Evolutionary conservation across 352 stramenopile species (phyloP).

Genomic region (Phytophthora podocarpi): DNA sequence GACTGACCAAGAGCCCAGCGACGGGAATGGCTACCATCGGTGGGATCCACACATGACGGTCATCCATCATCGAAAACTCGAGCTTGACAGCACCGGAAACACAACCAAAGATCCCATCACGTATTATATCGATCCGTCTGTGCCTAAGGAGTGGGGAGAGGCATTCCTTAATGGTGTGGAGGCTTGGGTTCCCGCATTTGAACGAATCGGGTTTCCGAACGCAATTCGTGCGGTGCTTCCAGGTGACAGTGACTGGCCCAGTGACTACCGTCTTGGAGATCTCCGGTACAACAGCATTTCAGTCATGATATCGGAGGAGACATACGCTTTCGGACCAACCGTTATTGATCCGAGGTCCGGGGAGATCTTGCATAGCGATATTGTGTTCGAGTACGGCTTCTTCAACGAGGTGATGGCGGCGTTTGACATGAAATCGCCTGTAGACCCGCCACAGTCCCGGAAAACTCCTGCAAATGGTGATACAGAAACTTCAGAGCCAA

Average conservation of each 20-base stretch:
- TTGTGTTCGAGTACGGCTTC: constrained; percentile 88
- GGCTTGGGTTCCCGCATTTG: constrained; percentile 83
- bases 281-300: constrained; percentile 89
- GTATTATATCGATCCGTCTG: constrained; percentile 87
- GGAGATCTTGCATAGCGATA: constrained; percentile 89
- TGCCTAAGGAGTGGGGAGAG: constrained; percentile 67
- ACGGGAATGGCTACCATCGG: constrained; percentile 47
- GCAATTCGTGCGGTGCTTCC: constrained; percentile 76
- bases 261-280: constrained; percentile 84
- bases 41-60: constrained; percentile 65
- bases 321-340: constrained; percentile 68
- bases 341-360: constrained; percentile 81
- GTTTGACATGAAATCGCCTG: constrained; percentile 54
- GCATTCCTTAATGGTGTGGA: constrained; percentile 67
- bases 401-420: constrained; percentile 69
- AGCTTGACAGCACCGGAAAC: constrained; percentile 41
- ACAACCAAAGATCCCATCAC: constrained; percentile 58
- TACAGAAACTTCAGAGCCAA: background rate
- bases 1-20: constrained; percentile 34
- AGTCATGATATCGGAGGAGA: constrained; percentile 81
- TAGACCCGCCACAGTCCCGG: constrained; percentile 28
- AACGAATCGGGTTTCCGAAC: constrained; percentile 69
- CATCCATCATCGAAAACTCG: constrained; percentile 75
- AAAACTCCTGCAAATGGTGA: constrained; percentile 7
- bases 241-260: constrained; percentile 71